phyloP scores from a whole-genome alignment of 345 rosid genomes.

The Combretum micranthum region DNA sequence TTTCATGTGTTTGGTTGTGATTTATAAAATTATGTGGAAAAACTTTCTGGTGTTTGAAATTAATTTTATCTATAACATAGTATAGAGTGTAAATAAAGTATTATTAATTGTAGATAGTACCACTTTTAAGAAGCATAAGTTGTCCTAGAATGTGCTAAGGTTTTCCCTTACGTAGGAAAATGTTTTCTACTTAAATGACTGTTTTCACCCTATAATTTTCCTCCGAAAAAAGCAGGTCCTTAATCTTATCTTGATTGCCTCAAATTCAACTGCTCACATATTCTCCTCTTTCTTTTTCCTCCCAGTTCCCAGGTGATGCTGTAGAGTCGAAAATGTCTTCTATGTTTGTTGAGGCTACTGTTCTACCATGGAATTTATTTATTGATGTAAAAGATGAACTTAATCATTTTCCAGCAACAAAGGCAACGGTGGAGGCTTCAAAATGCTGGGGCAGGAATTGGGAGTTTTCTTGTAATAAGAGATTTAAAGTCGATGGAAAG shows the following conservation, averaged over 20 bases:
- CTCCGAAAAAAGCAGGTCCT: too few relatives aligned
- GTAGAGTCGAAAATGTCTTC: slow-evolving; percentile 26
- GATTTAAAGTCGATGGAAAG: slow-evolving; percentile 25
- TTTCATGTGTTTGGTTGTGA: too few relatives aligned
- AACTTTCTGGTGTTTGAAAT: too few relatives aligned
- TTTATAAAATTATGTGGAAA: too few relatives aligned
- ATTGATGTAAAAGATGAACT: slow-evolving; percentile 39
- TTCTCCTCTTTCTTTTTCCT: slow-evolving; percentile 12
- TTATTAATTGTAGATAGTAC: too few relatives aligned
- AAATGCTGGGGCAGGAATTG: slow-evolving; percentile 9
- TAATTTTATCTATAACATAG: too few relatives aligned
- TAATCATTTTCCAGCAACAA: slow-evolving; percentile 6
- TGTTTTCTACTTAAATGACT: too few relatives aligned
- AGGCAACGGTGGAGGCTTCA: slow-evolving; percentile 13
- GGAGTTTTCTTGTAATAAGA: slow-evolving; percentile 41
- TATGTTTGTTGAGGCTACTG: slow-evolving; percentile 53
- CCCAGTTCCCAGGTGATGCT: slow-evolving; percentile 43
- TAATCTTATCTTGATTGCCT: background rate
- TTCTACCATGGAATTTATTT: slow-evolving; percentile 71
- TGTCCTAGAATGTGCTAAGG: too few relatives aligned
- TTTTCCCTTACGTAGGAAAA: too few relatives aligned
- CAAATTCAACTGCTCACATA: background rate
- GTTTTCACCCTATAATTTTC: too few relatives aligned
- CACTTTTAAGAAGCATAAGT: too few relatives aligned
- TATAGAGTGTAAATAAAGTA: too few relatives aligned